phyloP scores from a whole-genome alignment of 208 protist genomes.

The Wallacemonas rigidus region DNA sequence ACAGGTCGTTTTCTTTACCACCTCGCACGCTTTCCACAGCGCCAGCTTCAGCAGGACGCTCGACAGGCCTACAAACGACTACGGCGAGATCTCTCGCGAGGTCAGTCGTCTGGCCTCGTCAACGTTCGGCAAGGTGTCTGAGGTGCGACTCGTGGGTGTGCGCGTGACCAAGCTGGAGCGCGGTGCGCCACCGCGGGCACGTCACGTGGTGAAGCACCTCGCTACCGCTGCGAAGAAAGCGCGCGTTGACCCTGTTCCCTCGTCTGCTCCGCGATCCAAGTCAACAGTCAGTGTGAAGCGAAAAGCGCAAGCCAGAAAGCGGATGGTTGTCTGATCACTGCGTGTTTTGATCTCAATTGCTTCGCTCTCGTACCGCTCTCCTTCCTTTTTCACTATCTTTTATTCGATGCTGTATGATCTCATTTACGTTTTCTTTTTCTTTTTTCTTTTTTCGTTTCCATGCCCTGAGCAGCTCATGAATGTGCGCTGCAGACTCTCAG shows the following conservation, averaged over 20 bases:
- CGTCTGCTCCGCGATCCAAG: too few species aligned
- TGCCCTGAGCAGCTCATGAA: not conserved
- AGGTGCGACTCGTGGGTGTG: slow-evolving; percentile 51
- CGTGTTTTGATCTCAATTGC: too few species aligned
- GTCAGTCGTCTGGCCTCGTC: slow-evolving; percentile 25
- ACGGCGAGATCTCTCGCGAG: slow-evolving; percentile 20
- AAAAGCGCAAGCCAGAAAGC: not conserved
- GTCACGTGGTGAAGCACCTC: slow-evolving; percentile 18
- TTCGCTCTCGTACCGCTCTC: too few species aligned
- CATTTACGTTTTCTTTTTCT: not conserved
- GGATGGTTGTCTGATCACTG: not conserved
- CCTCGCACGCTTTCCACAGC: slow-evolving; percentile 30
- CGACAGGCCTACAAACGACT: slow-evolving; percentile 30
- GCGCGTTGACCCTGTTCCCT: too few species aligned
- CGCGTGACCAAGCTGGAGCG: slow-evolving; percentile 35
- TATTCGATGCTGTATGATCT: too few species aligned
- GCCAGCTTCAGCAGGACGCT: slow-evolving; percentile 32
- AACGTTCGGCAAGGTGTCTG: slow-evolving; percentile 18
- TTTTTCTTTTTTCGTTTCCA: not conserved
- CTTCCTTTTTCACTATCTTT: too few species aligned
- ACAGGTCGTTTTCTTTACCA: slow-evolving; percentile 35
- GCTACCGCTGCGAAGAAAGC: slow-evolving; percentile 14
- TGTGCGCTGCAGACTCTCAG: too few species aligned
- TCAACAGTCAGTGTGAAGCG: not conserved
- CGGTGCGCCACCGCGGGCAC: slow-evolving; percentile 20